Percentiles rank a stretch among this genome's conserved stretches.
Evolutionary conservation across 2,329 filamentous ascomycete genomes (phyloP).

Genomic region (Nigrospora sphaerica): DNA sequence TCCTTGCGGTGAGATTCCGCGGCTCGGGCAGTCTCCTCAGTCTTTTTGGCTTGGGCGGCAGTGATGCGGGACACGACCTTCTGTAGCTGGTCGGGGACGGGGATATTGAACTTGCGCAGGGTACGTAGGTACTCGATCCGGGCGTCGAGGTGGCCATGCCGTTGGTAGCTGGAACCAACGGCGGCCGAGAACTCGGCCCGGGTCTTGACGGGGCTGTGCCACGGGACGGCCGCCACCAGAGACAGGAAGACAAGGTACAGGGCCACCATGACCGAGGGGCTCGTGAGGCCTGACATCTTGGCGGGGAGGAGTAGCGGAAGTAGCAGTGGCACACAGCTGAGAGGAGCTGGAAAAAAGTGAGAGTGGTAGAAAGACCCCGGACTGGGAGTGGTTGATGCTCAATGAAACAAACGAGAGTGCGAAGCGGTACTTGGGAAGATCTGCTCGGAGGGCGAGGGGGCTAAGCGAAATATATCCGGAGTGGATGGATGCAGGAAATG

Average conservation of each 20-base stretch:
- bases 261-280: background rate
- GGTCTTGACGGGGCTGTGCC: background rate
- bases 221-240: background rate
- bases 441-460: too few species aligned
- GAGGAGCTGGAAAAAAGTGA: background rate
- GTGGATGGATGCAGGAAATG: too few species aligned
- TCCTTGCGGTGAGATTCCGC: background rate
- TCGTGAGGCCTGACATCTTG: background rate
- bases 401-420: too few species aligned
- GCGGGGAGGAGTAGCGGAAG: background rate
- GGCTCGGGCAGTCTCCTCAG: background rate
- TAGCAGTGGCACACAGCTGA: background rate
- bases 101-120: conserved; percentile 23
- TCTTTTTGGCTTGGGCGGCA: conserved; percentile 11
- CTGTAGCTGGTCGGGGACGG: conserved; percentile 19
- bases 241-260: background rate
- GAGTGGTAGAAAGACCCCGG: background rate
- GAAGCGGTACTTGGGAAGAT: too few species aligned
- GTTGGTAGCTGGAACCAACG: conserved; percentile 2
- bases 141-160: background rate
- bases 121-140: conserved; percentile 18
- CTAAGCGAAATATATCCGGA: too few species aligned
- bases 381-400: too few species aligned
- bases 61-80: conserved; percentile 11
- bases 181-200: background rate